Conservation (phyloP, 176 grass and related monocot genomes). For the Zizania latifolia region DNA sequence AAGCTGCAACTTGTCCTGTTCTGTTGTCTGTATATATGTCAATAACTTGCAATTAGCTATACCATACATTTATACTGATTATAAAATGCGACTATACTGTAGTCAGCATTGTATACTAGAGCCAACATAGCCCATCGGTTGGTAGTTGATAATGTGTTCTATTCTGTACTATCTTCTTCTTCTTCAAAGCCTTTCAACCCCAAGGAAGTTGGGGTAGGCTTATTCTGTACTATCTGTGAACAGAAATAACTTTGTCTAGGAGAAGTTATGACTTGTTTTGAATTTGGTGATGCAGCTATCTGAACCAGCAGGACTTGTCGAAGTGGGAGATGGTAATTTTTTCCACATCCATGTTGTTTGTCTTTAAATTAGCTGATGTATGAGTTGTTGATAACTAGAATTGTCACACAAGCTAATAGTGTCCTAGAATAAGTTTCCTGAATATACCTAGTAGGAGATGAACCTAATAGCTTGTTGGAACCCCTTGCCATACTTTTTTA, state of each 20-base stretch:
- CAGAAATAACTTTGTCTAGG: neutral
- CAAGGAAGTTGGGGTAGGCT: too few relatives aligned
- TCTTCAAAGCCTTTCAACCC: too few relatives aligned
- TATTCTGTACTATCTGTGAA: neutral
- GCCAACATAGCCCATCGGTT: neutral
- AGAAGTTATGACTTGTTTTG: constrained; percentile 14
- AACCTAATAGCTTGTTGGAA: neutral
- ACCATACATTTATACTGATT: neutral
- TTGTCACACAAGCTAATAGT: neutral
- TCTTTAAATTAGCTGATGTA: neutral
- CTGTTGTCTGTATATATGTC: neutral
- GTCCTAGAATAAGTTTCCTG: neutral
- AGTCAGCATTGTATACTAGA: neutral
- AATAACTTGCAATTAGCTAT: neutral
- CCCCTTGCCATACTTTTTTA: neutral
- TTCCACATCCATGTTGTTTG: constrained; percentile 13
- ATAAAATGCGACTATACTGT: neutral
- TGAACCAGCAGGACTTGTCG: constrained; percentile 89
- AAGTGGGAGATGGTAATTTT: constrained; percentile 61
- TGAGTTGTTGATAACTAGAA: constrained; percentile 17
- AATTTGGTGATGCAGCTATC: constrained; percentile 63
- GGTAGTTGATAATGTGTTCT: neutral
- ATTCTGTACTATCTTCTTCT: too few relatives aligned
- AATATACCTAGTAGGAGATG: neutral
- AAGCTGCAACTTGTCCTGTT: constrained; percentile 26